phyloP scores from a whole-genome alignment of 805 yeast species.

The Candida dendrica region DNA sequence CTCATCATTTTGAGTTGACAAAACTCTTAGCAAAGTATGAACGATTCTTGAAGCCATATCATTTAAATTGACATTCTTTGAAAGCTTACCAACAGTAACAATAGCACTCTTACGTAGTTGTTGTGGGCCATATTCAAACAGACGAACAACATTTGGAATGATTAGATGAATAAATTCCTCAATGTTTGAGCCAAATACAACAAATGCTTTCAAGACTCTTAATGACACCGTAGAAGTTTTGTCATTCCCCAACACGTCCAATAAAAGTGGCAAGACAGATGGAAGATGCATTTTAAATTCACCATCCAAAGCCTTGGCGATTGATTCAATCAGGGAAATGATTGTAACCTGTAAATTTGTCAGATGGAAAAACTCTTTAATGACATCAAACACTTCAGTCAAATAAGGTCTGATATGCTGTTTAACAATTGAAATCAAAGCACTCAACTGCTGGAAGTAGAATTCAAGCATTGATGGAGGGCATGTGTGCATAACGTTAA shows the following conservation, averaged over 20 bases:
- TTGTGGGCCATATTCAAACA: slow-evolving; percentile 65
- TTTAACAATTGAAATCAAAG: slow-evolving; percentile 72
- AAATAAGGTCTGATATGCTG: slow-evolving; percentile 85
- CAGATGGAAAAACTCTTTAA: slow-evolving; percentile 63
- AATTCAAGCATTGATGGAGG: slow-evolving; percentile 76
- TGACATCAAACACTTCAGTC: slow-evolving; percentile 63
- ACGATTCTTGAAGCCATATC: slow-evolving; percentile 90
- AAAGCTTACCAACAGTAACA: slow-evolving; percentile 73
- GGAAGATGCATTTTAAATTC: slow-evolving; percentile 86
- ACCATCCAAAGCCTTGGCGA: slow-evolving; percentile 81
- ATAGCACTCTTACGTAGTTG: slow-evolving; percentile 66
- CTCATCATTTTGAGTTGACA: slow-evolving; percentile 48
- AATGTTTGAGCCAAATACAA: slow-evolving; percentile 77
- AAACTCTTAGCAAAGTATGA: slow-evolving; percentile 74
- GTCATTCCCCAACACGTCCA: slow-evolving; percentile 71
- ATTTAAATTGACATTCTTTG: slow-evolving; percentile 62
- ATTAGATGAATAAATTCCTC: slow-evolving; percentile 86
- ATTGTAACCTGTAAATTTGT: slow-evolving; percentile 71
- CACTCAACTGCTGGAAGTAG: slow-evolving; percentile 82
- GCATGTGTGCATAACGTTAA: slow-evolving; percentile 76
- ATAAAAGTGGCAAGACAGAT: slow-evolving; percentile 64
- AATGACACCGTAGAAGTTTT: slow-evolving; percentile 57
- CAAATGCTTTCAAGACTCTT: slow-evolving; percentile 75
- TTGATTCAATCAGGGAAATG: slow-evolving; percentile 71
- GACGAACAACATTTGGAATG: slow-evolving; percentile 75